These are phyloP conservation scores for Yarrowia osloensis DNA, from an alignment of 805 yeast species.

Conservation along the genomic window DNA sequence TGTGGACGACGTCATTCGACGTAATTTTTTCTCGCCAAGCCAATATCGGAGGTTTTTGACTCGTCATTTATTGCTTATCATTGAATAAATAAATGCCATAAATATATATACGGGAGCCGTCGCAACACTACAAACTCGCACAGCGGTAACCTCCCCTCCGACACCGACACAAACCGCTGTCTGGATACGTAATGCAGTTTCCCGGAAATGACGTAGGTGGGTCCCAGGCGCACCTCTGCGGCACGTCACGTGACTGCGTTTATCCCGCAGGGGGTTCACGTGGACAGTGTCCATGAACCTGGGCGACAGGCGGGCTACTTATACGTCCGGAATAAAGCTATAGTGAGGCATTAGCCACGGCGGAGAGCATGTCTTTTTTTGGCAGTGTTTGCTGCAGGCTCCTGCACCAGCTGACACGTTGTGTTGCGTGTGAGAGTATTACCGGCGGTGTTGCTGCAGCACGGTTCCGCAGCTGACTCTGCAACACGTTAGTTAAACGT, in stretches of 20 bases:
- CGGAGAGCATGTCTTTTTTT: neutral
- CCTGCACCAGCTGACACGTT: constrained; percentile 22
- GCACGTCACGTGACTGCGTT: neutral
- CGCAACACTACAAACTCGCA: too few relatives aligned
- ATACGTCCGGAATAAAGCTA: neutral
- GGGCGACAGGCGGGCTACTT: neutral
- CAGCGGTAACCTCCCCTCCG: too few relatives aligned
- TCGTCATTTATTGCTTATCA: too few relatives aligned
- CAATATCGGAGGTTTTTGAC: neutral
- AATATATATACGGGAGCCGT: too few relatives aligned
- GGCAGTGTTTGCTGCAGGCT: neutral
- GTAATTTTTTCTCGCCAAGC: neutral
- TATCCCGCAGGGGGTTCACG: constrained; percentile 23
- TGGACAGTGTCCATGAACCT: neutral
- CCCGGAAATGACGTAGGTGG: neutral
- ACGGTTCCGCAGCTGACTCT: constrained; percentile 21
- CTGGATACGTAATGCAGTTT: too few relatives aligned
- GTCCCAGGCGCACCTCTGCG: neutral
- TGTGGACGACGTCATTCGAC: too few relatives aligned
- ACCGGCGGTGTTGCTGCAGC: constrained; percentile 10
- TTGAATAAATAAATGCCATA: too few relatives aligned
- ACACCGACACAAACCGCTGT: too few relatives aligned
- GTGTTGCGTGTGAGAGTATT: constrained; percentile 13
- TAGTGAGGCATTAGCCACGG: neutral
- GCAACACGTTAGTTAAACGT: constrained; percentile 23